Conservation (phyloP, 805 yeast species). For the Ogataea glucozyma region DNA sequence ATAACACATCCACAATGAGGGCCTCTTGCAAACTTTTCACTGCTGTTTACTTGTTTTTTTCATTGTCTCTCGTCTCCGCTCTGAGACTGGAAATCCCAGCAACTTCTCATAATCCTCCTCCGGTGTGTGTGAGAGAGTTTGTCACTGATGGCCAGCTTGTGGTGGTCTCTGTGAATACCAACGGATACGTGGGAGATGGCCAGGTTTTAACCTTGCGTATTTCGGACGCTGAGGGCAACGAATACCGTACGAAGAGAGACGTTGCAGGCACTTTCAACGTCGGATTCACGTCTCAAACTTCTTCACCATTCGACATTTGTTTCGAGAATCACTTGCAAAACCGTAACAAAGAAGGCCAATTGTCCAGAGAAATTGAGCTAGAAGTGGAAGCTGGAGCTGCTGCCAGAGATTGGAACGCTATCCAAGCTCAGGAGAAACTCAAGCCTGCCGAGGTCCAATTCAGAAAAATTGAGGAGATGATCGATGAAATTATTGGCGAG, state of each 20-base stretch:
- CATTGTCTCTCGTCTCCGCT: slow-evolving; percentile 17
- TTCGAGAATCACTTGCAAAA: slow-evolving; percentile 63
- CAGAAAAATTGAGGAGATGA: slow-evolving; percentile 81
- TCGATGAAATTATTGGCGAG: slow-evolving; percentile 78
- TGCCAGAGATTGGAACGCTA: slow-evolving; percentile 96
- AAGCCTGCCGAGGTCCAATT: slow-evolving; percentile 91
- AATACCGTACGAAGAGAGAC: slow-evolving; percentile 74
- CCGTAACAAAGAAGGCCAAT: slow-evolving; percentile 40
- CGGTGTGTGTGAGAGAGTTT: slow-evolving; percentile 90
- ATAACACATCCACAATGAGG: slow-evolving; percentile 14
- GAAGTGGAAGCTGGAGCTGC: slow-evolving; percentile 95
- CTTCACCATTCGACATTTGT: slow-evolving; percentile 89
- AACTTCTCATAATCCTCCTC: slow-evolving; percentile 36
- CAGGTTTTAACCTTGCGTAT: slow-evolving; percentile 70
- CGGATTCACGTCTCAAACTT: slow-evolving; percentile 81
- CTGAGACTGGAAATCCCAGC: slow-evolving; percentile 38
- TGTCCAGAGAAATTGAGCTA: slow-evolving; percentile 75
- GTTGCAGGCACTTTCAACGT: slow-evolving; percentile 70
- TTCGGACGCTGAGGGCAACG: slow-evolving; percentile 81
- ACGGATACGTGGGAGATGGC: slow-evolving; percentile 84
- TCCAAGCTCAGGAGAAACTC: slow-evolving; percentile 89
- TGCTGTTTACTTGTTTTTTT: slow-evolving; percentile 12
- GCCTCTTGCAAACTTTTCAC: slow-evolving; percentile 7
- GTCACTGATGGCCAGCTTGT: slow-evolving; percentile 83
- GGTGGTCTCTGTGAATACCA: slow-evolving; percentile 74